Evolutionary conservation across 371 early-diverging fungal species (phyloP).

Genomic region (Modicella reniformis): DNA sequence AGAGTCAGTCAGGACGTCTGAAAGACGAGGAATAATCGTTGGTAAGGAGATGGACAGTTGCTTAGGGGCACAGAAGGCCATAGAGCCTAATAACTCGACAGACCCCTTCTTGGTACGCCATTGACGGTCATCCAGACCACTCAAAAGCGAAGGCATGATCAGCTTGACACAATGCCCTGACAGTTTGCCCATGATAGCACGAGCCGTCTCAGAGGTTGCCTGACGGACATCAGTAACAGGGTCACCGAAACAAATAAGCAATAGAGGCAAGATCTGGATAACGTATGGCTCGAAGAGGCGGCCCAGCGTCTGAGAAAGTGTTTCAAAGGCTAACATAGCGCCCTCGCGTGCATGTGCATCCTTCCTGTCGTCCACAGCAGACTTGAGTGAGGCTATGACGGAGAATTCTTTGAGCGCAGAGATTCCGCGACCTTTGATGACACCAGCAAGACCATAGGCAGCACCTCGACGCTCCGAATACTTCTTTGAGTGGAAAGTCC

Average conservation of each 20-base stretch:
- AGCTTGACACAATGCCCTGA: conserved; percentile 96
- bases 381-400: conserved; percentile 84
- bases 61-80: conserved; percentile 97
- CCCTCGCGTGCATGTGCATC: conserved; percentile 85
- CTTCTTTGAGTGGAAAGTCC: conserved; percentile 75
- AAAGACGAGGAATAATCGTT: conserved; percentile 89
- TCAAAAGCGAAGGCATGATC: conserved; percentile 89
- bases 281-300: conserved; percentile 97
- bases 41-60: conserved; percentile 92
- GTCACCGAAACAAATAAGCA: conserved; percentile 92
- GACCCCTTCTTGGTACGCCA: conserved; percentile 97
- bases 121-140: conserved; percentile 86
- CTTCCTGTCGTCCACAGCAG: conserved; percentile 85
- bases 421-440: conserved; percentile 93
- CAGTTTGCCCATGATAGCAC: conserved; percentile 95
- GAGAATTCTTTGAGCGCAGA: conserved; percentile 84
- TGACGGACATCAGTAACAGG: conserved; percentile 87
- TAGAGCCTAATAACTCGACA: conserved; percentile 93
- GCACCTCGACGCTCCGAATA: conserved; percentile 94
- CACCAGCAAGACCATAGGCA: conserved; percentile 96
- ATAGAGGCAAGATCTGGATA: conserved; percentile 88
- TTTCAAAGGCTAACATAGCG: conserved; percentile 93
- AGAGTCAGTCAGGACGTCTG: conserved; percentile 91
- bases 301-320: conserved; percentile 84
- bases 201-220: conserved; percentile 89